Evolutionary conservation across 2,329 filamentous ascomycete genomes (phyloP).

Genomic region (Penicillium digitatum): DNA sequence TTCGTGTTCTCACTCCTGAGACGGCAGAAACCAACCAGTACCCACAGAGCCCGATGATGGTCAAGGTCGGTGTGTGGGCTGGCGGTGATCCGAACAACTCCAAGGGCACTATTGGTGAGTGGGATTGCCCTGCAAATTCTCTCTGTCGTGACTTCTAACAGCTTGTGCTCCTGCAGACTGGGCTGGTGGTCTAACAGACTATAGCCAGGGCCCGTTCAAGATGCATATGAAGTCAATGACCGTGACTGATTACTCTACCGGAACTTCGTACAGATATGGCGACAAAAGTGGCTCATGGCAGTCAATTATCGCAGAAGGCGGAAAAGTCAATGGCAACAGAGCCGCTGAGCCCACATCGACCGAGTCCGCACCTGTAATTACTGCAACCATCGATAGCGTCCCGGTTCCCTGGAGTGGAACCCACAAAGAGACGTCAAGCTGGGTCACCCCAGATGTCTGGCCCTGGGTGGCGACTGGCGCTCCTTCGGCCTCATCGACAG

Average conservation of each 20-base stretch:
- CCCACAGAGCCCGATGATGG: slow-evolving; percentile 90
- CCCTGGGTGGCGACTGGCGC: slow-evolving; percentile 62
- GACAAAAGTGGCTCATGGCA: slow-evolving; percentile 73
- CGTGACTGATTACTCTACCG: slow-evolving; percentile 90
- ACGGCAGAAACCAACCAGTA: slow-evolving; percentile 71
- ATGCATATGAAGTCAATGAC: slow-evolving; percentile 76
- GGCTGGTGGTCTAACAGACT: slow-evolving; percentile 84
- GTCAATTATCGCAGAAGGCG: slow-evolving; percentile 77
- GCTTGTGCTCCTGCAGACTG: slow-evolving; percentile 51
- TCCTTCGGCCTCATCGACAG: slow-evolving; percentile 45
- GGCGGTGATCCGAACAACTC: slow-evolving; percentile 80
- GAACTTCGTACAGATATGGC: slow-evolving; percentile 75
- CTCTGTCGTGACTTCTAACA: not conserved
- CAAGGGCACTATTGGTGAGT: slow-evolving; percentile 67
- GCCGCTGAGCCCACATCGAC: slow-evolving; percentile 44
- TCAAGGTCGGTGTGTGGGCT: slow-evolving; percentile 89
- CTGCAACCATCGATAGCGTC: slow-evolving; percentile 58
- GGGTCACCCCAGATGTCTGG: slow-evolving; percentile 58
- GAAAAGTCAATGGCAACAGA: slow-evolving; percentile 63
- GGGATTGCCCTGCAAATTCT: not conserved
- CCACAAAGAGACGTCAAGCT: slow-evolving; percentile 43
- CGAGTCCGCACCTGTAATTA: slow-evolving; percentile 57
- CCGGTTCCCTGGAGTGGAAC: slow-evolving; percentile 63
- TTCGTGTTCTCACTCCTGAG: slow-evolving; percentile 68
- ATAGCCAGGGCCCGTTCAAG: slow-evolving; percentile 73